These are phyloP conservation scores for Zygotorulaspora chibaensis DNA, from an alignment of 805 yeast species.

Conservation along the genomic window DNA sequence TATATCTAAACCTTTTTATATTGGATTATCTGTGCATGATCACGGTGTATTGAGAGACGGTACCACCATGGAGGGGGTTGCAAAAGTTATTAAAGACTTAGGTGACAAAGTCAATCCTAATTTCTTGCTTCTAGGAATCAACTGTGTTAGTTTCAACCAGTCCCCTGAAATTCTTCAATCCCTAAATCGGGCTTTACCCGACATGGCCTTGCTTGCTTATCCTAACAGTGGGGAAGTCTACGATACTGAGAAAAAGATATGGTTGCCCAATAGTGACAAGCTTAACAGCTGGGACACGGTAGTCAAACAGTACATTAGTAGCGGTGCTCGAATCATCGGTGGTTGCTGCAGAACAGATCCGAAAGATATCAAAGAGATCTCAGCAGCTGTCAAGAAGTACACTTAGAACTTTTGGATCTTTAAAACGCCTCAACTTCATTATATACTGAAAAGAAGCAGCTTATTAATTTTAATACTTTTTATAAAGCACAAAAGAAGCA, in stretches of 20 bases:
- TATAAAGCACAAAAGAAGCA: too few species aligned
- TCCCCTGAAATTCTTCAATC: constrained; percentile 40
- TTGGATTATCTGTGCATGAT: constrained; percentile 42
- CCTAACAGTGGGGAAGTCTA: constrained; percentile 77
- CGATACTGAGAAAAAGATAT: constrained; percentile 44
- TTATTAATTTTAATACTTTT: too few species aligned
- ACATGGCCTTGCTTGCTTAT: constrained; percentile 49
- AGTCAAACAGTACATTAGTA: constrained; percentile 39
- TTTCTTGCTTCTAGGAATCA: constrained; percentile 57
- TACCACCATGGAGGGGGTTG: constrained; percentile 37
- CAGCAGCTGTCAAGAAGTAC: constrained; percentile 13
- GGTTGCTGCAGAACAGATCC: constrained; percentile 78
- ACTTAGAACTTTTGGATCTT: background rate
- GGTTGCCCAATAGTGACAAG: constrained; percentile 33
- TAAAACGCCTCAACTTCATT: background rate
- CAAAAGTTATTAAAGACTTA: constrained; percentile 18
- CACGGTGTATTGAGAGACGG: constrained; percentile 48
- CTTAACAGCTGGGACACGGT: constrained; percentile 37
- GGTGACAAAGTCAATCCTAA: constrained; percentile 24
- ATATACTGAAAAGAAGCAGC: too few species aligned
- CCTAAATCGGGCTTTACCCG: constrained; percentile 20
- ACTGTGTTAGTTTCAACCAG: constrained; percentile 53
- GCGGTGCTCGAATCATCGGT: constrained; percentile 53
- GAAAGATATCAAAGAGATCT: constrained; percentile 29
- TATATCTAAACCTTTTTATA: constrained; percentile 42